These are phyloP conservation scores for Colletotrichum sp. DNA, from an alignment of 2,329 filamentous ascomycete species.

Conservation along the genomic window DNA sequence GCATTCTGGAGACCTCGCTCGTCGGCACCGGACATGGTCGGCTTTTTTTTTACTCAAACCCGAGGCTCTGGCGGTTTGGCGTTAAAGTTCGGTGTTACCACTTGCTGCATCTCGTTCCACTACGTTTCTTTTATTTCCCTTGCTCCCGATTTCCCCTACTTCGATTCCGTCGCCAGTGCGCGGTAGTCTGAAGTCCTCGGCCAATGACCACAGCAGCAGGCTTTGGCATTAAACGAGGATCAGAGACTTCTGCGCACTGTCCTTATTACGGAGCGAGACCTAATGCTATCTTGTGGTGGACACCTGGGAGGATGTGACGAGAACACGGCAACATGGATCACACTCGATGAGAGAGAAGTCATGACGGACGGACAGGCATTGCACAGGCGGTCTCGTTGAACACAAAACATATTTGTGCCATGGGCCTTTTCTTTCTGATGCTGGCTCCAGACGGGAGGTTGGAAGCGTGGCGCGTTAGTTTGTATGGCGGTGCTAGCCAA, in stretches of 20 bases:
- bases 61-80: constrained; percentile 48
- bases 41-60: background rate
- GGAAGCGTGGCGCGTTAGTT: constrained; percentile 25
- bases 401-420: background rate
- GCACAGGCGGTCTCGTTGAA: constrained; percentile 4
- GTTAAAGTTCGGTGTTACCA: constrained; percentile 17
- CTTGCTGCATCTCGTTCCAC: constrained; percentile 12
- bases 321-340: background rate
- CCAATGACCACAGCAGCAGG: background rate
- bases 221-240: background rate
- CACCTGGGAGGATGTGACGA: background rate
- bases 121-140: constrained; percentile 21
- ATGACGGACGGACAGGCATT: background rate
- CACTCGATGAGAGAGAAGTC: background rate
- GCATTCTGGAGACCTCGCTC: constrained; percentile 45
- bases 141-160: constrained; percentile 4
- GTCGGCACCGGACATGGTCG: background rate
- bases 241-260: background rate
- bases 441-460: background rate
- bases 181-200: background rate
- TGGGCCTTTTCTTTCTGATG: background rate
- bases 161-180: background rate
- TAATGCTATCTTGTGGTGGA: background rate
- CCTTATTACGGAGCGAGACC: background rate
- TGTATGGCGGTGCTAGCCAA: constrained; percentile 16